Percentiles rank a stretch among this genome's conserved stretches.
These are phyloP conservation scores for Pseudogymnoascus sp. DNA, from an alignment of 2,329 filamentous ascomycete species.

Conservation along the genomic window DNA sequence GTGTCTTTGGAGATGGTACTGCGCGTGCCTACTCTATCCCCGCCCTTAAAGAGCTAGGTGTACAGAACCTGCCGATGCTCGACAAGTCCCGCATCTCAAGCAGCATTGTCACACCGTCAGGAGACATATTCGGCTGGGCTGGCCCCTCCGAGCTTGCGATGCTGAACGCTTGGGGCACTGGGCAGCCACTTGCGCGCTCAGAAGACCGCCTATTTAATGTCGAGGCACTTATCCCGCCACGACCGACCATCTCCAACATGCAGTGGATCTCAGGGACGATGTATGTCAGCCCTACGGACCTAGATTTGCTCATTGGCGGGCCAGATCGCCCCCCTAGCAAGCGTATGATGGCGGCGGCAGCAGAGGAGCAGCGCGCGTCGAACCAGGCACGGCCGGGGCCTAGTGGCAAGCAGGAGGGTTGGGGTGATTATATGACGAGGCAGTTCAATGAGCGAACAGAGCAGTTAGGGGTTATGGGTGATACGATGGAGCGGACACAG, in stretches of 20 bases:
- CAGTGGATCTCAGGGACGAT: constrained; percentile 97
- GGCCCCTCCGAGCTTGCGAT: constrained; percentile 80
- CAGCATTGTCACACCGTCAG: constrained; percentile 65
- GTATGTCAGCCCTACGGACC: constrained; percentile 75
- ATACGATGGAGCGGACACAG: constrained; percentile 76
- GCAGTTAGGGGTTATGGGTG: constrained; percentile 72
- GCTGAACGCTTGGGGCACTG: constrained; percentile 77
- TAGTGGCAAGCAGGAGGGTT: constrained; percentile 48
- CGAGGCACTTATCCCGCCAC: constrained; percentile 62
- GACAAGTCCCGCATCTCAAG: constrained; percentile 67
- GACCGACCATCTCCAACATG: constrained; percentile 88
- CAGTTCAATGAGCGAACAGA: constrained; percentile 89
- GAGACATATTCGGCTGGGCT: constrained; percentile 80
- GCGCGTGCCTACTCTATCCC: constrained; percentile 82
- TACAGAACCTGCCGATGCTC: constrained; percentile 58
- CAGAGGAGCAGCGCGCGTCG: constrained; percentile 61
- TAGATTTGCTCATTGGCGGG: constrained; percentile 85
- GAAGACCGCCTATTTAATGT: constrained; percentile 77
- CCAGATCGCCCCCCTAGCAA: constrained; percentile 82
- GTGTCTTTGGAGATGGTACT: constrained; percentile 75
- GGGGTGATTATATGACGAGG: constrained; percentile 74
- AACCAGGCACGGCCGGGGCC: constrained; percentile 33
- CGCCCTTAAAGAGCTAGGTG: constrained; percentile 74
- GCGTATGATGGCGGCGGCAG: constrained; percentile 74
- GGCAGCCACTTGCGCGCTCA: constrained; percentile 52